Percentiles rank a stretch among this genome's conserved stretches.
Conservation (phyloP, 2,329 filamentous ascomycete species). For the Penicillium polonicum region DNA sequence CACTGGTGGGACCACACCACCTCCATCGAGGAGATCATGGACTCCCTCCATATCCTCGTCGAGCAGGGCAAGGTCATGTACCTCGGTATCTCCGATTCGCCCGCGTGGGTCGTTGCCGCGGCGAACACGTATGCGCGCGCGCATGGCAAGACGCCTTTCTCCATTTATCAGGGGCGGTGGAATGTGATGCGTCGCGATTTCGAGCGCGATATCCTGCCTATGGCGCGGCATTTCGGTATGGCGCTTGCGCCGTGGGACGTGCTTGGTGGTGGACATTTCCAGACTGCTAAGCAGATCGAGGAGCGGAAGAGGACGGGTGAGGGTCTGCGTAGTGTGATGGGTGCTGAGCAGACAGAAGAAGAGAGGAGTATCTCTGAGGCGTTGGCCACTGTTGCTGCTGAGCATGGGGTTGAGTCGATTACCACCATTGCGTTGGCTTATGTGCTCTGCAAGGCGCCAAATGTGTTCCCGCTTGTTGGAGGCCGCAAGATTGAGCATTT, state of each 20-base stretch:
- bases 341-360: conserved; percentile 45
- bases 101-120: conserved; percentile 42
- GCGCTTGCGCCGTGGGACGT: conserved; percentile 60
- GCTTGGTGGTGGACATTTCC: conserved; percentile 54
- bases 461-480: conserved; percentile 73
- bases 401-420: conserved; percentile 56
- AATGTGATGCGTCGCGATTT: conserved; percentile 41
- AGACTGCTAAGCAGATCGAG: conserved; percentile 49
- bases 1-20: conserved; percentile 53
- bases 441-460: conserved; percentile 68
- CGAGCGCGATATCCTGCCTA: conserved; percentile 45
- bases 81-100: conserved; percentile 43
- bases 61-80: conserved; percentile 44
- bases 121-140: conserved; percentile 43
- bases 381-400: conserved; percentile 59
- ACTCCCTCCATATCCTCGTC: conserved; percentile 39
- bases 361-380: conserved; percentile 56
- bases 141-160: conserved; percentile 43
- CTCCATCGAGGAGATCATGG: conserved; percentile 31
- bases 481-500: conserved; percentile 69
- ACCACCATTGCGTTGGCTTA: conserved; percentile 70
- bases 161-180: conserved; percentile 43
- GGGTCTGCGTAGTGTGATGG: conserved; percentile 34
- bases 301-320: conserved; percentile 46
- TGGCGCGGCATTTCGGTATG: conserved; percentile 45